phyloP scores from a whole-genome alignment of 768 basidiomycete genomes.

The Auricularia sp. region DNA sequence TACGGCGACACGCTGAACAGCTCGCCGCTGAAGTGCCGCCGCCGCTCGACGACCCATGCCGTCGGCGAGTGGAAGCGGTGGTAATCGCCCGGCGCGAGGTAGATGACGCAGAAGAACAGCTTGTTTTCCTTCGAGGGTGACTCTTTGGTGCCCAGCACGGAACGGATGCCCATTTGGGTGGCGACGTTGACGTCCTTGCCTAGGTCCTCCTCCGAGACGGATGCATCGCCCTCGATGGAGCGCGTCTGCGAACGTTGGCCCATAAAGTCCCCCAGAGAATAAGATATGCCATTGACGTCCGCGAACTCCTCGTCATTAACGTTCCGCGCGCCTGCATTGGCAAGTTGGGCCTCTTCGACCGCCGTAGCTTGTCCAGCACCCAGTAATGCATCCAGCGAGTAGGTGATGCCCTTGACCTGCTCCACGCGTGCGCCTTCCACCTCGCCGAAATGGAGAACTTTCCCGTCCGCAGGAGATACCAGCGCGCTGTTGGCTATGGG shows the following conservation, averaged over 20 bases:
- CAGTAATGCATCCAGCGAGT: slow-evolving; percentile 87
- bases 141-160: slow-evolving; percentile 4
- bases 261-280: slow-evolving; percentile 83
- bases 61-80: slow-evolving; percentile 95
- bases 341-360: slow-evolving; percentile 22
- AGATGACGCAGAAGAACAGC: slow-evolving; percentile 89
- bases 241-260: slow-evolving; percentile 27
- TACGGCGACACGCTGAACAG: slow-evolving; percentile 94
- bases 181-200: slow-evolving; percentile 65
- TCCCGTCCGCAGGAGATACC: slow-evolving; percentile 87
- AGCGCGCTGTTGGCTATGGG: slow-evolving; percentile 69
- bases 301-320: slow-evolving; percentile 89
- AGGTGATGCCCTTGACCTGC: slow-evolving; percentile 96
- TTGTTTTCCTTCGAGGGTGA: slow-evolving; percentile 33
- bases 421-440: slow-evolving; percentile 74
- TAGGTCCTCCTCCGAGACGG: slow-evolving; percentile 35
- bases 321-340: slow-evolving; percentile 43
- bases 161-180: slow-evolving; percentile 49
- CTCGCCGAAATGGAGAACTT: slow-evolving; percentile 81
- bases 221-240: slow-evolving; percentile 12
- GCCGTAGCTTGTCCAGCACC: slow-evolving; percentile 52
- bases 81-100: slow-evolving; percentile 97
- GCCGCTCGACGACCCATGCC: slow-evolving; percentile 93
- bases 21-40: slow-evolving; percentile 92
- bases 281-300: slow-evolving; percentile 93